A percentile compares a stretch with the other conserved stretches of the same genome.
Conservation (phyloP, 768 basidiomycete species). For the Cystobasidium tubakii region DNA sequence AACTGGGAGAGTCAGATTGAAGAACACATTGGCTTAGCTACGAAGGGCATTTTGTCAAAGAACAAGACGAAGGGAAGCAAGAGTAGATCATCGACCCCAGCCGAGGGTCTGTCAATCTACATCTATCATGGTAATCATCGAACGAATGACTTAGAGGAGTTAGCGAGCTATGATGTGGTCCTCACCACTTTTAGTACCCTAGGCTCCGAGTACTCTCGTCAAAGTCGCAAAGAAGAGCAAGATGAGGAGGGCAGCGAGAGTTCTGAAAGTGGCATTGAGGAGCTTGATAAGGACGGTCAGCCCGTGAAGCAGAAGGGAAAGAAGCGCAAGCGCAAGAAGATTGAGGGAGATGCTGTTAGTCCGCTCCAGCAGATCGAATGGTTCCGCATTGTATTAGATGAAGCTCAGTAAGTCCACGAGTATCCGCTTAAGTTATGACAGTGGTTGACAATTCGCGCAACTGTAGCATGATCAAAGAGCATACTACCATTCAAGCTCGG, state of each 20-base stretch:
- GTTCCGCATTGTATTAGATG: conserved; percentile 56
- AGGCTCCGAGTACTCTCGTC: conserved; percentile 89
- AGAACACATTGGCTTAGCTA: conserved; percentile 58
- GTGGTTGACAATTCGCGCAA: neutral
- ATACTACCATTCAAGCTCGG: conserved; percentile 83
- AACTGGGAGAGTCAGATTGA: conserved; percentile 99
- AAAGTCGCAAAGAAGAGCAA: conserved; percentile 66
- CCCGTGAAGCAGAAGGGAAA: conserved; percentile 56
- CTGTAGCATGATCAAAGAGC: conserved; percentile 88
- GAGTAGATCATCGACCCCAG: conserved; percentile 31
- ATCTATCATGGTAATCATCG: conserved; percentile 91
- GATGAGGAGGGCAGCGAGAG: conserved; percentile 48
- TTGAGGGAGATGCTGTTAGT: conserved; percentile 63
- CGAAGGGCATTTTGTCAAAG: conserved; percentile 31
- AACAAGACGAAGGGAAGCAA: conserved; percentile 46
- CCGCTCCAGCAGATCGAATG: conserved; percentile 89
- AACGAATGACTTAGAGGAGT: conserved; percentile 72
- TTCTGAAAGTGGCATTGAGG: conserved; percentile 63
- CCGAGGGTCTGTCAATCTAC: conserved; percentile 57
- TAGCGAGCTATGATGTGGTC: conserved; percentile 92
- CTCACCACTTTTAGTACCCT: conserved; percentile 96
- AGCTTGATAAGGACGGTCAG: conserved; percentile 65
- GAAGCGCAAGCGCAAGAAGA: conserved; percentile 66
- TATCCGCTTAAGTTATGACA: neutral
- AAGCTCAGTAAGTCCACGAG: conserved; percentile 45